Percentiles rank a stretch among this genome's conserved stretches.
phyloP scores from a whole-genome alignment of 2,329 filamentous ascomycete genomes.

The Cercospora zeae-maydis region DNA sequence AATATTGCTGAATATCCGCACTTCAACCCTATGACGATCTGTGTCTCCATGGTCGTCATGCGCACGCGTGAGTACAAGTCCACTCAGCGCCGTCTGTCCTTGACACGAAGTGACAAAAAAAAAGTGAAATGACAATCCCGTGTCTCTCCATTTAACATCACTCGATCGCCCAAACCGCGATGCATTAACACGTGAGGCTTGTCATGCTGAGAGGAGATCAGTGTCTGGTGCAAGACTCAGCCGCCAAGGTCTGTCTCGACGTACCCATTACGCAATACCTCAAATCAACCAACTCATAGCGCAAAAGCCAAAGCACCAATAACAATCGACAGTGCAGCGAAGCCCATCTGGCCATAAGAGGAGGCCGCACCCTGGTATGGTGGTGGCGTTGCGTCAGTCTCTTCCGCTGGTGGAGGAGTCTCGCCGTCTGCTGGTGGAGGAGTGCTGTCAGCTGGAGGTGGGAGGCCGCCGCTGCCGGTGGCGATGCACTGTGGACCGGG shows the following conservation, averaged over 20 bases:
- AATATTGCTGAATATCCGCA: background rate
- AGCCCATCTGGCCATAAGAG: slow-evolving; percentile 13
- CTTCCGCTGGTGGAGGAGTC: slow-evolving; percentile 8
- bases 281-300: slow-evolving; percentile 16
- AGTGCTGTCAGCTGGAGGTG: slow-evolving; percentile 11
- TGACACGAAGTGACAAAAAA: background rate
- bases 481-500: slow-evolving; percentile 29
- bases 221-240: background rate
- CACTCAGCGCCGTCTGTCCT: background rate
- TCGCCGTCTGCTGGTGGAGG: background rate
- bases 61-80: background rate
- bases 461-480: slow-evolving; percentile 21
- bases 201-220: background rate
- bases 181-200: slow-evolving; percentile 2
- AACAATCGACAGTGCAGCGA: slow-evolving; percentile 19
- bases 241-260: background rate
- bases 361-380: slow-evolving; percentile 20
- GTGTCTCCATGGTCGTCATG: background rate
- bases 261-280: slow-evolving; percentile 6
- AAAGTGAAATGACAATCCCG: background rate
- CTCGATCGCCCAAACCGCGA: background rate
- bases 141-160: background rate
- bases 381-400: slow-evolving; percentile 16
- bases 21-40: background rate
- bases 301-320: slow-evolving; percentile 27